Percentiles rank a stretch among this genome's conserved stretches.
phyloP scores from a whole-genome alignment of 2,329 filamentous ascomycete species.

The Scolecobasidium constrictum region DNA sequence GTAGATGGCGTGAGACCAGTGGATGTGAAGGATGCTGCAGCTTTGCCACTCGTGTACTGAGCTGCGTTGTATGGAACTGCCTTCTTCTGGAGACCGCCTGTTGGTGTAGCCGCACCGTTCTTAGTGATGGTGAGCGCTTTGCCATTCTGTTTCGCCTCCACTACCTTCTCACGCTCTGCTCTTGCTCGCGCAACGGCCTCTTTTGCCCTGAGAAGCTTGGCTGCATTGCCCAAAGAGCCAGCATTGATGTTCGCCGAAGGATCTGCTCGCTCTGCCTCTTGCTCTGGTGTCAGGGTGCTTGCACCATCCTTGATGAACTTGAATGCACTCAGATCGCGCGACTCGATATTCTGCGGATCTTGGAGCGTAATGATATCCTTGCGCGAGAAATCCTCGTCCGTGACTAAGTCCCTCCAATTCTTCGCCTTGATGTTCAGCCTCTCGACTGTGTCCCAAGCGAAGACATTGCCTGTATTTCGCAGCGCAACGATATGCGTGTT shows the following conservation, averaged over 20 bases:
- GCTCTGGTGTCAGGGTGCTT: slow-evolving; percentile 52
- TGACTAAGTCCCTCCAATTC: slow-evolving; percentile 85
- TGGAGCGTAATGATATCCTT: slow-evolving; percentile 94
- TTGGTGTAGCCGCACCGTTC: slow-evolving; percentile 10
- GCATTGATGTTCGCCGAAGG: slow-evolving; percentile 60
- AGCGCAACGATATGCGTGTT: slow-evolving; percentile 95
- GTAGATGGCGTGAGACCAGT: slow-evolving; percentile 91
- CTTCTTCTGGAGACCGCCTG: slow-evolving; percentile 21
- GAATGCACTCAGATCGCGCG: slow-evolving; percentile 75
- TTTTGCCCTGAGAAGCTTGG: slow-evolving; percentile 82
- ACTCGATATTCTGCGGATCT: slow-evolving; percentile 82
- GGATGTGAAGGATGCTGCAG: slow-evolving; percentile 89
- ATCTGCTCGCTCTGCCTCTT: slow-evolving; percentile 55
- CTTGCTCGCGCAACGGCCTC: slow-evolving; percentile 88
- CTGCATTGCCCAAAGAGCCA: slow-evolving; percentile 63
- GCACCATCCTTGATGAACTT: slow-evolving; percentile 80
- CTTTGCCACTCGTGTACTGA: slow-evolving; percentile 77
- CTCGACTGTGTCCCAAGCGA: slow-evolving; percentile 91
- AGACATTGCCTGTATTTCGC: slow-evolving; percentile 81
- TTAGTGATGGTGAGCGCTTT: slow-evolving; percentile 15
- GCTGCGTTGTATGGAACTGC: slow-evolving; percentile 68
- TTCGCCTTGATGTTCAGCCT: slow-evolving; percentile 93
- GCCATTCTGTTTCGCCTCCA: slow-evolving; percentile 12
- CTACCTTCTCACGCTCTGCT: slow-evolving; percentile 47
- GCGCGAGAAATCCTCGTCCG: slow-evolving; percentile 74